phyloP scores from a whole-genome alignment of 2,329 filamentous ascomycete species.

The Cercospora zeae-maydis region DNA sequence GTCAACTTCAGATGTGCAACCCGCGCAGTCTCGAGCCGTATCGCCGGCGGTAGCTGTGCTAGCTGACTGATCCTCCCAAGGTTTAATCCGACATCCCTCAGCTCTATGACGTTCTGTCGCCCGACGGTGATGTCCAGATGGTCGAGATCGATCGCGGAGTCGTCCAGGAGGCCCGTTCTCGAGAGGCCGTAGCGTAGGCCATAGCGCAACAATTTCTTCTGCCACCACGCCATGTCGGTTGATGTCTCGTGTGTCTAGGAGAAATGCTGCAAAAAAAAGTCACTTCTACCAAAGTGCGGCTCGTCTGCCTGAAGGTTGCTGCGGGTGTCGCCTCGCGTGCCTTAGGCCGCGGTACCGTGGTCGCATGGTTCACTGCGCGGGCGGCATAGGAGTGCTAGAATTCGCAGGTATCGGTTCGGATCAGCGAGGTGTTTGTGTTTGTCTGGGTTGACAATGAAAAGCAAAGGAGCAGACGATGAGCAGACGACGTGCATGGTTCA shows the following conservation, averaged over 20 bases:
- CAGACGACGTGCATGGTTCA: neutral
- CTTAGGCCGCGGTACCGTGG: conserved; percentile 11
- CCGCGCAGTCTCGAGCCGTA: conserved; percentile 69
- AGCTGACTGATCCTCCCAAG: conserved; percentile 50
- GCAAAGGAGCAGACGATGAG: neutral
- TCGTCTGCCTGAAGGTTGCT: conserved; percentile 58
- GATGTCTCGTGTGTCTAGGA: neutral
- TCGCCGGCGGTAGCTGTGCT: conserved; percentile 63
- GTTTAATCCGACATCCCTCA: conserved; percentile 79
- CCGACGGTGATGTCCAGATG: conserved; percentile 81
- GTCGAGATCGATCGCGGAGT: conserved; percentile 79
- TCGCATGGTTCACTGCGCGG: conserved; percentile 10
- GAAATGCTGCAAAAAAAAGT: neutral
- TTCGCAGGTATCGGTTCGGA: neutral
- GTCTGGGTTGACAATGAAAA: neutral
- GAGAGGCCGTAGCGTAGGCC: conserved; percentile 69
- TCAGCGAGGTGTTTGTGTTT: neutral
- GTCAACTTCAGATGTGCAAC: conserved; percentile 74
- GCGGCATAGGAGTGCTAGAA: neutral
- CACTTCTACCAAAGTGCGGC: conserved; percentile 18
- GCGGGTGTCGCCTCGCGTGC: conserved; percentile 47
- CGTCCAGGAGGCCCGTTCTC: conserved; percentile 80
- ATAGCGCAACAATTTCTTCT: conserved; percentile 70
- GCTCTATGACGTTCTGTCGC: conserved; percentile 75
- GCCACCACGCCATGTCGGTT: conserved; percentile 51